Base-by-base conservation (phyloP, 2,329 filamentous ascomycete genomes). In the Xylariaceae sp. region DNA sequence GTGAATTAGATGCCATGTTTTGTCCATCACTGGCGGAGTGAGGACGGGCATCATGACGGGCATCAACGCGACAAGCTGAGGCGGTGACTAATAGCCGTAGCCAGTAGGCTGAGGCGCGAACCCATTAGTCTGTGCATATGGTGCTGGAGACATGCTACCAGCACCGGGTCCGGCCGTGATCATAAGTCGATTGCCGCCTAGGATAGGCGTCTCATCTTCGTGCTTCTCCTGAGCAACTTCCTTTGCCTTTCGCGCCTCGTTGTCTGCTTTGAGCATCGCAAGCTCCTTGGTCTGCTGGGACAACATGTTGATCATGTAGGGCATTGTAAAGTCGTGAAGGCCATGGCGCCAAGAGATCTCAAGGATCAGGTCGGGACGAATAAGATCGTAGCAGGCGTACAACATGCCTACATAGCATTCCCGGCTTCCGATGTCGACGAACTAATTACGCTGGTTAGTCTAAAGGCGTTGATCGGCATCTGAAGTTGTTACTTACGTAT, bases 361-460 rank as follows among this genome's bases (percentile, higher is more conserved):
- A 72, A 99, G 83, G 55, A 99, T 87, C 49, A 95, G 79, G 68
- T 97, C 91, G 3, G 95, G 87, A 16, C 90, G 89, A 64, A 99
- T 92, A 58, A 99, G 87, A 55, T 97, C 94, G 74, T 99, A 96
- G 80, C 94, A 99, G 49, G 95, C 87, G 70, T 99, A 99, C 46
- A 99, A 82, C 92, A 99, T 99, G 69, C 92, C 95, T n/a, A 96
- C 94, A 70, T 96, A 99, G 81, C 94, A 99, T 73, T 99, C 94
- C 59, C 92, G 91, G 79, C 92, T 96, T 65, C 95, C 94, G 74
- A 99, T 96, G 69, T 99, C 94, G 67, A 99, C 94, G 65, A 99
- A 99, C 92, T 97, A 70, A 1, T 45, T 39, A 52, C 12, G 18
- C 36, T 42, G 22, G 58, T 76, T 68, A 79, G 72, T 46, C 63